Evolutionary conservation across 352 stramenopile species (phyloP).

Genomic region (Peronospora destructor): DNA sequence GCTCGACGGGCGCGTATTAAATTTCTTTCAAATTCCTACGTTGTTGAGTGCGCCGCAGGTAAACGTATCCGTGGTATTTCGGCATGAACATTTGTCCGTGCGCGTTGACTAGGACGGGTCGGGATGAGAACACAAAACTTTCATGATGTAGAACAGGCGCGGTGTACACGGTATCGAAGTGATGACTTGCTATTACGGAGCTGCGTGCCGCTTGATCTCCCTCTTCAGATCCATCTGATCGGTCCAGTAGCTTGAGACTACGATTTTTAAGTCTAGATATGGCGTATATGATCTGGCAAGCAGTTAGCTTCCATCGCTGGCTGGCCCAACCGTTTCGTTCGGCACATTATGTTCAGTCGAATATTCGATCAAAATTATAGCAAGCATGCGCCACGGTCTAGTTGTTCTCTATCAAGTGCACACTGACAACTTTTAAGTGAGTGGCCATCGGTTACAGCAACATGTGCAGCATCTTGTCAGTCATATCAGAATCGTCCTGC

Average conservation of each 20-base stretch:
- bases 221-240: neutral
- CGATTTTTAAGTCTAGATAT: neutral
- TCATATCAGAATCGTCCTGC: constrained; percentile 22
- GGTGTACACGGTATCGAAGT: too few species aligned
- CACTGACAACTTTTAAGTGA: too few species aligned
- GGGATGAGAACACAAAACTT: too few species aligned
- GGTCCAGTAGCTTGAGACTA: neutral
- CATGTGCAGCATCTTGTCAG: constrained; percentile 13
- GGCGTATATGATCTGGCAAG: neutral
- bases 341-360: neutral
- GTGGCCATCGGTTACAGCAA: neutral
- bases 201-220: neutral
- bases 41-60: too few species aligned
- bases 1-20: too few species aligned
- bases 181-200: too few species aligned
- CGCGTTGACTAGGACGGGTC: too few species aligned
- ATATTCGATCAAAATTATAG: neutral
- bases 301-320: neutral
- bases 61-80: too few species aligned
- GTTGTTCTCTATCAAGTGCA: neutral
- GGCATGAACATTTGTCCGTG: too few species aligned
- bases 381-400: neutral
- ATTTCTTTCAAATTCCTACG: too few species aligned
- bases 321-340: neutral
- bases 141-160: too few species aligned